Base-by-base conservation (phyloP, 352 stramenopile genomes). In the Globisporangium splendens region DNA sequence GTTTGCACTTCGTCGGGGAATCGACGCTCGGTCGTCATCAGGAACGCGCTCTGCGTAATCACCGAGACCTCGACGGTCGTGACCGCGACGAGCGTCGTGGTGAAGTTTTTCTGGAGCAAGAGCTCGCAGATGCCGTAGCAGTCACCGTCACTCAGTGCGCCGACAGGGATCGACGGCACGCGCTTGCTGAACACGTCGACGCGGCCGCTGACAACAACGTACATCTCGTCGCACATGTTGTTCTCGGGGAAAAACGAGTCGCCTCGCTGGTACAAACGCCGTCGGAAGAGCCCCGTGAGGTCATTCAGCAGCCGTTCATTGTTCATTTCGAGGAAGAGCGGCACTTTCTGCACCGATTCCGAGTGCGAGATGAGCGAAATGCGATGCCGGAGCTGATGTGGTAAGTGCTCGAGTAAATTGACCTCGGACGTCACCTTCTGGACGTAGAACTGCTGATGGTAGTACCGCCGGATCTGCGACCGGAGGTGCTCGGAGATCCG, bases 361-460 rank as follows among this genome's bases (percentile, higher is more conserved):
- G 83, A 69, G 57, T 93, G 83, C n/a, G 91, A 50, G 14, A 87
- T 78, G 22, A 77, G 66, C 17, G 83, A 90, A 61, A 93, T 91
- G 3, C 74, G 72, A 49, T 93, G 79, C 0, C 79, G 72, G 8
- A 93, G 56, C 46, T 87, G 77, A 8, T 69, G 58, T 0, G 83
- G 83, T 5, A 93, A 39, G 1, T 82, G 64, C 11, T 68, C 72
- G 1, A 93, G 59, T 8, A 93, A 55, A 17, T 84, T 72, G 0
- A 69, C 74, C 39, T 93, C 83, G 3, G 75, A 90, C 20, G 80
- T 80, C 13, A 86, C 78, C 39, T 89, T 81, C 46, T 90, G 79
- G 24, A 84, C 77, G 54, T 90, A 85, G 18, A 86, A 69, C 50
- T 93, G 83, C 50, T 91, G 79, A 50, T 93, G 79, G 46, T 93